These are phyloP conservation scores for Niebla homalea DNA, from an alignment of 495 filamentous ascomycete species.

Conservation along the genomic window DNA sequence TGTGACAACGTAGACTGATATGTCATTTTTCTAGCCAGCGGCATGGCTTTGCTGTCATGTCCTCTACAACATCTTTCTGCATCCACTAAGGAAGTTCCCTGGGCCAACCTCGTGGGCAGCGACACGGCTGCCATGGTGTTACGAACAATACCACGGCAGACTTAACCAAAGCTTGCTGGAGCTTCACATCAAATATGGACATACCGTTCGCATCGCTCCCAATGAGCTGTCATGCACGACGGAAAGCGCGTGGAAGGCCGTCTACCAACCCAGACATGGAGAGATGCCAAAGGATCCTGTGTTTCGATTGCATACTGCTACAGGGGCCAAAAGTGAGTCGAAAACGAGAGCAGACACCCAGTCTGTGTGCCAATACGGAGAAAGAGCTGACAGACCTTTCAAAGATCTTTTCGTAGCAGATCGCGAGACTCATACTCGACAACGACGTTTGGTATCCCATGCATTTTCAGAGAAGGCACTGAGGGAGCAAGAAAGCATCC, in stretches of 20 bases:
- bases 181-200: slow-evolving; percentile 30
- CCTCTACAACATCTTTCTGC: slow-evolving; percentile 24
- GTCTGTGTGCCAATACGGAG: too few relatives aligned
- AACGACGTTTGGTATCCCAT: slow-evolving; percentile 30
- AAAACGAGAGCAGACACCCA: too few relatives aligned
- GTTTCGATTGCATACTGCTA: too few relatives aligned
- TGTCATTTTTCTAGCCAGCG: too few relatives aligned
- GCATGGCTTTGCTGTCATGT: too few relatives aligned
- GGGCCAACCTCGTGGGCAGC: slow-evolving; percentile 11
- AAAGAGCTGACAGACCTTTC: too few relatives aligned
- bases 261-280: slow-evolving; percentile 5
- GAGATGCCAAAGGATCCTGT: not conserved
- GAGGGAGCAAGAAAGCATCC: slow-evolving; percentile 30
- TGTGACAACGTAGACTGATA: too few relatives aligned
- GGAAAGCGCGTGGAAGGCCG: slow-evolving; percentile 7
- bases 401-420: slow-evolving; percentile 23
- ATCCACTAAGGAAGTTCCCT: slow-evolving; percentile 19
- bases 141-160: not conserved
- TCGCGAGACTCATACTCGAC: slow-evolving; percentile 26
- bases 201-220: slow-evolving; percentile 38
- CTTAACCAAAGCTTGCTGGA: not conserved
- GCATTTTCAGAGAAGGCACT: slow-evolving; percentile 38
- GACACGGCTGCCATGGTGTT: slow-evolving; percentile 3
- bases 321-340: too few relatives aligned
- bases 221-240: slow-evolving; percentile 24